phyloP scores from a whole-genome alignment of 495 filamentous ascomycete species.

The Haplographium delicatum region DNA sequence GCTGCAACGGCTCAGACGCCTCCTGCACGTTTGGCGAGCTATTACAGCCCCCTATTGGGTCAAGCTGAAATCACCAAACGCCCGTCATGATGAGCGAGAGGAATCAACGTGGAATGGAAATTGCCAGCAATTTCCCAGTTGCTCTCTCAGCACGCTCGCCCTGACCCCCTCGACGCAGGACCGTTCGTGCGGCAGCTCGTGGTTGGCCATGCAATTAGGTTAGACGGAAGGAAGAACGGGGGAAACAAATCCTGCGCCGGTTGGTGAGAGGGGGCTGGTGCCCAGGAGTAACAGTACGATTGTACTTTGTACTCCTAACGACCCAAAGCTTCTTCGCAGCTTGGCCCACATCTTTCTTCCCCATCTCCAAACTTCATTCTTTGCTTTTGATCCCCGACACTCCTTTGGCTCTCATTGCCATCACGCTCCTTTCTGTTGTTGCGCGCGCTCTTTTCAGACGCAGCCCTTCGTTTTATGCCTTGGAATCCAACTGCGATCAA shows the following conservation, averaged over 20 bases:
- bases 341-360: background rate
- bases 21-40: background rate
- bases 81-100: background rate
- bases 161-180: conserved; percentile 13
- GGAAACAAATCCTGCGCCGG: no score
- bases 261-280: no score
- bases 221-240: no score
- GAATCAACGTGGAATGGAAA: background rate
- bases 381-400: conserved; percentile 17
- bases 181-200: conserved; percentile 4
- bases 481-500: no score
- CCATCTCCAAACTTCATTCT: conserved; percentile 10
- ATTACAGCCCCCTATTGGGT: background rate
- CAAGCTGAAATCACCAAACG: conserved; percentile 6
- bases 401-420: conserved; percentile 5
- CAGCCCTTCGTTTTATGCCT: no score
- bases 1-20: background rate
- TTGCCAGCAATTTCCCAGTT: conserved; percentile 14
- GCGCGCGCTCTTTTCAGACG: no score
- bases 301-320: no score
- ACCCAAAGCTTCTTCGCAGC: no score
- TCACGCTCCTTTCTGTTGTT: conserved; percentile 9
- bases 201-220: background rate
- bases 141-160: no score
- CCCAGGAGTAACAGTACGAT: no score